phyloP scores from a whole-genome alignment of 176 grass and related monocot genomes.

The Rhipidocladum racemiflorum region DNA sequence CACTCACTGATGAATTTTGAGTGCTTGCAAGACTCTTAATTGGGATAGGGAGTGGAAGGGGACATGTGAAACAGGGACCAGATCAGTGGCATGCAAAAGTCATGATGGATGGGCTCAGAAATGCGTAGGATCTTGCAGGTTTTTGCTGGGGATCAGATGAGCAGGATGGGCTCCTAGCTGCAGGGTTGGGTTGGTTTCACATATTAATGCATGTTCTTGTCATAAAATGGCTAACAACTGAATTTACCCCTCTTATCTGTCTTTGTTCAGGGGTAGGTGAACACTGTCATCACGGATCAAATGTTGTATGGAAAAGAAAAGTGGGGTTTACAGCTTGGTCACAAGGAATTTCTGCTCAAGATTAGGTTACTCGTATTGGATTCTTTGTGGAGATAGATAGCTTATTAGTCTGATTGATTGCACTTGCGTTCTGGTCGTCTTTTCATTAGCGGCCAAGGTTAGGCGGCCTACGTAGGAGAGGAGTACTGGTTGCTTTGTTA shows the following conservation, averaged over 20 bases:
- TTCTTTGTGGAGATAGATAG: not conserved
- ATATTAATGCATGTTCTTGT: constrained; percentile 13
- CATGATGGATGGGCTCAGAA: constrained; percentile 32
- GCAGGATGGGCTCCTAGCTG: constrained; percentile 33
- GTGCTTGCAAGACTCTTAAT: not conserved
- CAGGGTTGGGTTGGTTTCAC: not conserved
- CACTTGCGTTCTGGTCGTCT: not conserved
- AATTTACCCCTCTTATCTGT: not conserved
- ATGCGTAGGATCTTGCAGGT: constrained; percentile 46
- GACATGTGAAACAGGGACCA: constrained; percentile 42
- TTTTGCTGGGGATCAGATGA: constrained; percentile 35
- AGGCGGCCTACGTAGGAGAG: not conserved
- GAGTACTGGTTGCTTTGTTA: constrained; percentile 16
- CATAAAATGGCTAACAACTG: constrained; percentile 8
- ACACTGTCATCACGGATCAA: not conserved
- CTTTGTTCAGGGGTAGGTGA: not conserved
- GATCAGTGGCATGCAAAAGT: constrained; percentile 14
- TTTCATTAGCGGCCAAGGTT: constrained; percentile 44
- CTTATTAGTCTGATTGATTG: constrained; percentile 3
- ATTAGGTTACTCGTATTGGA: not conserved
- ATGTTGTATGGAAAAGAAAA: not conserved
- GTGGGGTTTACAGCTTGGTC: not conserved
- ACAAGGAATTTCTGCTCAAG: not conserved
- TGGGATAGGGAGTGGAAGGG: constrained; percentile 13
- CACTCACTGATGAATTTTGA: constrained; percentile 13